Conservation (phyloP, 164 flowering plant genomes). For the Aristolochia contorta region DNA sequence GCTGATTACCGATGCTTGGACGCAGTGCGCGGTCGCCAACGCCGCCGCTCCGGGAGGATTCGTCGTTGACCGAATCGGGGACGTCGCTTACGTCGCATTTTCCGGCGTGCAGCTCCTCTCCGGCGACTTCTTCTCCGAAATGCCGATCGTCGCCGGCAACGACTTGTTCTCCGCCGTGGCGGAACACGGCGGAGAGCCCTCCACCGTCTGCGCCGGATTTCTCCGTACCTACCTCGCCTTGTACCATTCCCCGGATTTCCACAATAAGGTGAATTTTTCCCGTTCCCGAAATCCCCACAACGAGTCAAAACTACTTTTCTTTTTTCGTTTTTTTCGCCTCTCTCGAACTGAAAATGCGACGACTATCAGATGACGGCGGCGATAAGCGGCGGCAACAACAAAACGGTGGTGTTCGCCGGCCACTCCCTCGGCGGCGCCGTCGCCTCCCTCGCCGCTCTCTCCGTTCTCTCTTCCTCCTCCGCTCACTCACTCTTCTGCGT, state of each 20-base stretch:
- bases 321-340: neutral
- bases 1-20: constrained; percentile 44
- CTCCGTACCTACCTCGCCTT: constrained; percentile 28
- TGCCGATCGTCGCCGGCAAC: constrained; percentile 12
- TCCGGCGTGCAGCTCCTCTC: constrained; percentile 28
- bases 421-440: constrained; percentile 65
- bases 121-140: constrained; percentile 14
- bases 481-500: constrained; percentile 40
- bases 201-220: constrained; percentile 43
- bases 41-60: constrained; percentile 20
- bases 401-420: constrained; percentile 56
- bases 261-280: constrained; percentile 31
- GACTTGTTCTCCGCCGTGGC: constrained; percentile 24
- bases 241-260: constrained; percentile 18
- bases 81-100: constrained; percentile 39
- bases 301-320: too few relatives aligned
- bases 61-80: constrained; percentile 22
- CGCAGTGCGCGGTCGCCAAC: constrained; percentile 41
- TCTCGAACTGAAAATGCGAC: too few relatives aligned
- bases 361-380: constrained; percentile 30
- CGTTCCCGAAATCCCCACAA: neutral
- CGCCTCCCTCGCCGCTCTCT: constrained; percentile 58
- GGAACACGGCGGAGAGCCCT: constrained; percentile 16
- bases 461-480: constrained; percentile 40
- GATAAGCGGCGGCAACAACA: constrained; percentile 28